phyloP scores from a whole-genome alignment of 768 basidiomycete genomes.

The Tulasnella sp. region DNA sequence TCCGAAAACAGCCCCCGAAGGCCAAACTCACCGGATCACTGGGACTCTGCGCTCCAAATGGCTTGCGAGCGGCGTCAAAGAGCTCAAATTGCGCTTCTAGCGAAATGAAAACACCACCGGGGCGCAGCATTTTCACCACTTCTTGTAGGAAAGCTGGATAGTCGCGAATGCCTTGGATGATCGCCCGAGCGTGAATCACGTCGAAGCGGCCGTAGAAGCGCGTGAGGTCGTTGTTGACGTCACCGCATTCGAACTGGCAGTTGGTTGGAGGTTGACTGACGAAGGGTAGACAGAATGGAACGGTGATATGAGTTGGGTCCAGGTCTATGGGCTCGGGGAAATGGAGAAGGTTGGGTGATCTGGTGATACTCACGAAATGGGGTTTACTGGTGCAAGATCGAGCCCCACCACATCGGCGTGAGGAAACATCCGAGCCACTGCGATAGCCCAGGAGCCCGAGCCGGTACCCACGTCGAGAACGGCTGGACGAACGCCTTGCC shows the following conservation, averaged over 20 bases:
- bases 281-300: not conserved
- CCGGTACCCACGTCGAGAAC: slow-evolving; percentile 10
- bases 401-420: slow-evolving; percentile 4
- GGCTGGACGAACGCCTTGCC: not conserved
- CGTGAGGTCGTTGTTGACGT: not conserved
- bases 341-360: not conserved
- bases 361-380: not conserved
- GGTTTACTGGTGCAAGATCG: slow-evolving; percentile 1
- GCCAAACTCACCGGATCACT: not conserved
- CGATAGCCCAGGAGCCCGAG: slow-evolving; percentile 6
- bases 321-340: not conserved
- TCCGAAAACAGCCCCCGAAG: not conserved
- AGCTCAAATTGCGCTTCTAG: not conserved
- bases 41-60: not conserved
- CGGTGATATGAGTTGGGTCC: not conserved
- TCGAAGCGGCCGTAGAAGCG: not conserved
- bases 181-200: not conserved
- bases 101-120: slow-evolving; percentile 1
- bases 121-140: not conserved
- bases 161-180: not conserved
- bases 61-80: not conserved
- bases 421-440: not conserved
- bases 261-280: not conserved
- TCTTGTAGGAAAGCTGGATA: not conserved
- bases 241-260: slow-evolving; percentile 6